Conservation (phyloP, 225 moss, liverwort and hornwort species). For the Pseudisothecium myosuroides region DNA sequence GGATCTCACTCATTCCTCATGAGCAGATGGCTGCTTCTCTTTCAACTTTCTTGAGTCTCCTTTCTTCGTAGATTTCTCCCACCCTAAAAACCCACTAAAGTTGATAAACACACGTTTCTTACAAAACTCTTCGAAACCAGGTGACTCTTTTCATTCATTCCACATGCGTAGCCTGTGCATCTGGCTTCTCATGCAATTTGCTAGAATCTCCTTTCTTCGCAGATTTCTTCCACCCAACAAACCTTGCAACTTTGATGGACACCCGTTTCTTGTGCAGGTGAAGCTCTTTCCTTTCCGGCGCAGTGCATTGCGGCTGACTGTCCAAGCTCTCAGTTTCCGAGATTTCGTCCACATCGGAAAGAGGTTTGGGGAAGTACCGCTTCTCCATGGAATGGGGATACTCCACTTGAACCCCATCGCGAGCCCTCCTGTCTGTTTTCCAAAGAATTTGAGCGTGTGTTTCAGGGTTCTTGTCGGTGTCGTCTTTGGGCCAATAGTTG, state of each 20-base stretch:
- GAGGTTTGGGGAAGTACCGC: slow-evolving; percentile 8
- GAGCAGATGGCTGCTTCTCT: not conserved
- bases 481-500: not conserved
- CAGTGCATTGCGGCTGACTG: not conserved
- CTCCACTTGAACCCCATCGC: slow-evolving; percentile 4
- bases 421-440: slow-evolving; percentile 11
- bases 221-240: slow-evolving; percentile 30
- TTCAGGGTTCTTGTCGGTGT: not conserved
- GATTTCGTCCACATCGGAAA: slow-evolving; percentile 36
- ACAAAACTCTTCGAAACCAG: no score
- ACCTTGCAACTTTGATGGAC: slow-evolving; percentile 34
- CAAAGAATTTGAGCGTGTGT: not conserved
- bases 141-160: not conserved
- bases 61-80: not conserved
- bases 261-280: slow-evolving; percentile 1
- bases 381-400: not conserved
- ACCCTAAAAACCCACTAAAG: not conserved
- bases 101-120: not conserved
- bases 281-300: not conserved
- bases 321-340: slow-evolving; percentile 30
- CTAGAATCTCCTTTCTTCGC: slow-evolving; percentile 1
- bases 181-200: not conserved
- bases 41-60: not conserved
- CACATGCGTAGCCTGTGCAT: not conserved
- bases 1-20: not conserved